phyloP scores from a whole-genome alignment of 2,329 filamentous ascomycete species.

The Beauveria sp. region DNA sequence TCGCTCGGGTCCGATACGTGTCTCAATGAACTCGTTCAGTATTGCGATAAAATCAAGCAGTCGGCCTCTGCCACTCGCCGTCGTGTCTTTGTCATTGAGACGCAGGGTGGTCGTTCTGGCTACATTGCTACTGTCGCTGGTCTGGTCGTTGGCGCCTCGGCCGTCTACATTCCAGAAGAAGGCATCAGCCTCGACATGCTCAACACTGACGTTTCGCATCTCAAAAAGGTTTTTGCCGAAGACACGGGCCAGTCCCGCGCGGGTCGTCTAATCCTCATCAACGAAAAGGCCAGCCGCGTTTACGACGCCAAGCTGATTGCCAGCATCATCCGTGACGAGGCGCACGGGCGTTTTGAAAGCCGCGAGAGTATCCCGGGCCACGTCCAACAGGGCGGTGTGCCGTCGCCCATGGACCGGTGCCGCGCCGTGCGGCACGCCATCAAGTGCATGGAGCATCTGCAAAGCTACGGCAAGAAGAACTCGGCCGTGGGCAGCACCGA shows the following conservation, averaged over 20 bases:
- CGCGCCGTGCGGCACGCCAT: constrained; percentile 87
- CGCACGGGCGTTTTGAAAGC: constrained; percentile 84
- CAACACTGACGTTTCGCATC: constrained; percentile 77
- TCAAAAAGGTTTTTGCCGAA: constrained; percentile 75
- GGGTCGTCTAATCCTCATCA: constrained; percentile 91
- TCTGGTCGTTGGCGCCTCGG: constrained; percentile 81
- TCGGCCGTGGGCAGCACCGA: constrained; percentile 34
- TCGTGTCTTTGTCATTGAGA: constrained; percentile 95
- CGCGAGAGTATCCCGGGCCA: constrained; percentile 88
- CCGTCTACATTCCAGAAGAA: constrained; percentile 95
- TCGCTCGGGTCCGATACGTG: constrained; percentile 95
- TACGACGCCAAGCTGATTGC: constrained; percentile 92
- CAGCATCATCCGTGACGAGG: constrained; percentile 91
- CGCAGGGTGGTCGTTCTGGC: constrained; percentile 87
- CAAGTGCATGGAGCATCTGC: constrained; percentile 87
- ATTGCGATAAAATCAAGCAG: constrained; percentile 96
- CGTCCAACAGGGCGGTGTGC: constrained; percentile 88
- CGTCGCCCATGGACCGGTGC: constrained; percentile 92
- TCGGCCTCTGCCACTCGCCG: constrained; percentile 89
- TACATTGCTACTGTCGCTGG: constrained; percentile 90
- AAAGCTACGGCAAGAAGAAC: constrained; percentile 61
- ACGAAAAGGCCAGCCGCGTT: constrained; percentile 84
- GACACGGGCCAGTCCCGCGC: constrained; percentile 85
- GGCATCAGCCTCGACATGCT: constrained; percentile 92
- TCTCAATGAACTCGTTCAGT: constrained; percentile 86